These are phyloP conservation scores for Amyloporia xantha DNA, from an alignment of 768 basidiomycete species.

Conservation along the genomic window DNA sequence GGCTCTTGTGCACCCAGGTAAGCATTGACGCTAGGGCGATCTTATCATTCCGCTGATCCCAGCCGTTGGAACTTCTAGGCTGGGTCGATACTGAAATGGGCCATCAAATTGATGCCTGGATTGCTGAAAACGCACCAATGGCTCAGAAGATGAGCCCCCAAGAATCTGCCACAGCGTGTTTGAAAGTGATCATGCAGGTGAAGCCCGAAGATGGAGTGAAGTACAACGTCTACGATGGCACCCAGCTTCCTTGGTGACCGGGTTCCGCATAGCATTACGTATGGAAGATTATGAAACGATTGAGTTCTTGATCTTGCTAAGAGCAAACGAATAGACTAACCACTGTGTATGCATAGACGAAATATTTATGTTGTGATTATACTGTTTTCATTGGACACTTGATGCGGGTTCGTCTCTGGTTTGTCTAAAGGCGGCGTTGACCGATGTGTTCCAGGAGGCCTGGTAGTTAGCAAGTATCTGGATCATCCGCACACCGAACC, in stretches of 20 bases:
- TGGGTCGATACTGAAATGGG: conserved; percentile 5
- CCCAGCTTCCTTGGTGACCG: not conserved
- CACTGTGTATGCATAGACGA: too few species aligned
- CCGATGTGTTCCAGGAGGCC: too few species aligned
- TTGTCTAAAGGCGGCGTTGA: too few species aligned
- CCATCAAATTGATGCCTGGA: not conserved
- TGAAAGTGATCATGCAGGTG: too few species aligned
- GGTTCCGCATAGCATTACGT: too few species aligned
- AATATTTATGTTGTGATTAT: too few species aligned
- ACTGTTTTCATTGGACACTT: too few species aligned
- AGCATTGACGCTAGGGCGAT: not conserved
- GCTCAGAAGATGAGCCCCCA: not conserved
- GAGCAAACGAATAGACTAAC: not conserved
- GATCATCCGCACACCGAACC: too few species aligned
- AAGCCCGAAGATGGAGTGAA: not conserved
- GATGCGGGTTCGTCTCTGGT: too few species aligned
- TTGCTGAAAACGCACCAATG: not conserved
- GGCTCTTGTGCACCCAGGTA: conserved; percentile 1
- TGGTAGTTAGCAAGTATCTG: too few species aligned
- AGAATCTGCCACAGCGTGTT: not conserved
- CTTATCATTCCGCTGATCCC: not conserved
- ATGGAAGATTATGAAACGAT: too few species aligned
- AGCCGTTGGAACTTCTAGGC: too few species aligned
- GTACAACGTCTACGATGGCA: not conserved
- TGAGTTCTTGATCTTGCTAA: not conserved